Percentiles rank a stretch among this genome's conserved stretches.
These are phyloP conservation scores for Lasiodiplodia theobromae DNA, from an alignment of 2,329 filamentous ascomycete genomes.

Conservation along the genomic window DNA sequence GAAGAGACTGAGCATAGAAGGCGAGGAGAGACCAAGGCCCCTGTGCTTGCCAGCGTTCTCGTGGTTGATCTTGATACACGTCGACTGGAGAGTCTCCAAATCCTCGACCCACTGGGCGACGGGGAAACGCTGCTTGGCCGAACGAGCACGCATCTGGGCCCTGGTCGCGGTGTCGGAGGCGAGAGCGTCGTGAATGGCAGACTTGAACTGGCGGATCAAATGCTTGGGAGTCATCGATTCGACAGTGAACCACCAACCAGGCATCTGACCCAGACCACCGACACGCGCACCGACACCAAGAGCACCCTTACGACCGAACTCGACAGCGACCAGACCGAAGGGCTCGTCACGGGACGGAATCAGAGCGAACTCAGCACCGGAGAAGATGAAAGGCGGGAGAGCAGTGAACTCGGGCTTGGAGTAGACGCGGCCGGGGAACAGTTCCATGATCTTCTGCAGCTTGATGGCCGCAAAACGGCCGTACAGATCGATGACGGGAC, in stretches of 20 bases:
- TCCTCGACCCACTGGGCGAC: slow-evolving; percentile 72
- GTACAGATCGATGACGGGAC: slow-evolving; percentile 72
- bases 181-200: slow-evolving; percentile 67
- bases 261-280: slow-evolving; percentile 72
- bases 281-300: slow-evolving; percentile 71
- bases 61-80: slow-evolving; percentile 57
- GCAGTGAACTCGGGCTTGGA: slow-evolving; percentile 74
- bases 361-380: slow-evolving; percentile 71
- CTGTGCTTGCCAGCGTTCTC: slow-evolving; percentile 20
- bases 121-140: slow-evolving; percentile 70
- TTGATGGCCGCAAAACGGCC: slow-evolving; percentile 73
- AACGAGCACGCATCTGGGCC: slow-evolving; percentile 69
- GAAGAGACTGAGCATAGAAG: slow-evolving; percentile 18
- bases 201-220: slow-evolving; percentile 69
- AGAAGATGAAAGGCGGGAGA: slow-evolving; percentile 71
- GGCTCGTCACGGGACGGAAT: slow-evolving; percentile 74
- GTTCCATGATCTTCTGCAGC: slow-evolving; percentile 68
- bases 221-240: slow-evolving; percentile 70
- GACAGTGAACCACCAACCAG: slow-evolving; percentile 74
- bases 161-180: slow-evolving; percentile 63
- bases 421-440: slow-evolving; percentile 70
- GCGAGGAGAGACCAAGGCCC: slow-evolving; percentile 33
- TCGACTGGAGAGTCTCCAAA: slow-evolving; percentile 67
- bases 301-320: slow-evolving; percentile 73
- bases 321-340: slow-evolving; percentile 72